A percentile compares a stretch with the other conserved stretches of the same genome.
Evolutionary conservation across 768 basidiomycete genomes (phyloP).

Genomic region (Mycena indigotica): DNA sequence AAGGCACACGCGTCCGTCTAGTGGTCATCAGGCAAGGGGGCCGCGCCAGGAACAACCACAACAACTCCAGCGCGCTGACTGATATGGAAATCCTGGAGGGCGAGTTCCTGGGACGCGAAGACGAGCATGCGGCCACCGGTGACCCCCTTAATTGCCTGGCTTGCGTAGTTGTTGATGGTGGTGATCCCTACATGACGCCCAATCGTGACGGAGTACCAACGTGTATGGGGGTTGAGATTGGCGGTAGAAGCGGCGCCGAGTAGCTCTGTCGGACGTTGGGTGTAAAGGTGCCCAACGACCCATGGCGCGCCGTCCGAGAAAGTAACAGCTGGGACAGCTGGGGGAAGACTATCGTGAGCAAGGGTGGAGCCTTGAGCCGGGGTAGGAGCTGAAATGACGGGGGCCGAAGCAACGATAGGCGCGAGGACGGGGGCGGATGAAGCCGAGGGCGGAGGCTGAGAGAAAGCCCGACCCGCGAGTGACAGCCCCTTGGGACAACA

Average conservation of each 20-base stretch:
- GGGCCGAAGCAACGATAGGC: not conserved
- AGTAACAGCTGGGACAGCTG: not conserved
- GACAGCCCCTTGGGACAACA: too few species aligned
- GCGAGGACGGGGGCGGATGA: not conserved
- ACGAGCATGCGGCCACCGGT: not conserved
- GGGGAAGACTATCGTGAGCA: not conserved
- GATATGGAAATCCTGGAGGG: not conserved
- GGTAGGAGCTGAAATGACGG: not conserved
- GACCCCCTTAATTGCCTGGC: not conserved
- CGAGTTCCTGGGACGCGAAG: not conserved
- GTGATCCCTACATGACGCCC: not conserved
- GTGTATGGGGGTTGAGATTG: not conserved
- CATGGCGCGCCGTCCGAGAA: not conserved
- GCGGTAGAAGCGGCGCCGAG: not conserved
- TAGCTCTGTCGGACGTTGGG: not conserved
- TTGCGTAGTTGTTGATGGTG: not conserved
- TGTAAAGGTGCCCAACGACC: not conserved
- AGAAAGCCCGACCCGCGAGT: too few species aligned
- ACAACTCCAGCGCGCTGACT: not conserved
- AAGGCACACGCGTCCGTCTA: not conserved
- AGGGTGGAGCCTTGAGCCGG: not conserved
- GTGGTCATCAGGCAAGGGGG: not conserved
- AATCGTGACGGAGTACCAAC: not conserved
- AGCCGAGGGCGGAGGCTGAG: too few species aligned
- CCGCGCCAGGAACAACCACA: not conserved